Base-by-base conservation (phyloP, 2,329 filamentous ascomycete species). In the Botrytis aclada region DNA sequence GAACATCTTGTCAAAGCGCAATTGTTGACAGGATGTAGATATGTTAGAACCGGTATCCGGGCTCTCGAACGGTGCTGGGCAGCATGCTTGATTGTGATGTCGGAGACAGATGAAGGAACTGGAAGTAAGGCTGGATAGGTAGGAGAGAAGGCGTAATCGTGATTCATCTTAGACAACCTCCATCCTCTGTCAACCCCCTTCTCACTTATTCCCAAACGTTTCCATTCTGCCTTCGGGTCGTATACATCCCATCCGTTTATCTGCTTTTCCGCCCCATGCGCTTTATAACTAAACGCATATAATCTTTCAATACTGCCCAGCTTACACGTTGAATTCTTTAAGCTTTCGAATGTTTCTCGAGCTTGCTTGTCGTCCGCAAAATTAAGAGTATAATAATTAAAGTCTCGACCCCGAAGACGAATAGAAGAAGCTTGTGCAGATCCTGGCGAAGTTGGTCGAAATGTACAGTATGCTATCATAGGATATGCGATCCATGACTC, bases 401-500 rank as follows among this genome's bases (percentile, higher is more conserved):
- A 98, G 84, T 99, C 96, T 73, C 95, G 92, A 81, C 95, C 94
- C 70, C 94, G 91, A 75, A 99, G 85, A 70, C 95, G 92, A 80
- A 99, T 94, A 4, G 93, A 93, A 9, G 95, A 94, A 45, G 90
- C 88, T 74, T 94, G 88, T 69, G 89, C 88, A 73, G 92, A 92
- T 20, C 86, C 85, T 10, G 89, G 86, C 29, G 92, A 91, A 64
- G 91, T 90, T 41, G 94, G 92, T 74, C 93, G 89, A 77, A 95
- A 89, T 37, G 88, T 89, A 83, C 95, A 97, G 79, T 91, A 89
- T 58, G 89, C 89, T 79, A 99, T 93, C 83, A 98, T 95, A 37
- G 95, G 95, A 82, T 95, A 99, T 25, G 96, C 95, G 72, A 98
- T 93, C 93, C 95, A 99, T 80, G 93, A 89, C 82, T 97, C 93